These are phyloP conservation scores for Ilex asprella DNA, from an alignment of 257 asterid species.

Conservation along the genomic window DNA sequence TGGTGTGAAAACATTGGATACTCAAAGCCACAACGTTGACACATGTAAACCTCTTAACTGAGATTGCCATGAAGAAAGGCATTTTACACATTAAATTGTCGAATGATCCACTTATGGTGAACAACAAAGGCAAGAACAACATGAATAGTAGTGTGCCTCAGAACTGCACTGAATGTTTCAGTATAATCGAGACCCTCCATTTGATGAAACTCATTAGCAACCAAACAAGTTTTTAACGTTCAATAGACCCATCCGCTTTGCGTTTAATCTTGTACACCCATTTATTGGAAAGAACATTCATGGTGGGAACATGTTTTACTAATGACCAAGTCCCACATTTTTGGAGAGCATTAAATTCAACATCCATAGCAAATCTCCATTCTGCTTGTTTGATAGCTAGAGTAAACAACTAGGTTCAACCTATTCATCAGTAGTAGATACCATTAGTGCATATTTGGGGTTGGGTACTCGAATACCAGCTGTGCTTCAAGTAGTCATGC, in stretches of 20 bases:
- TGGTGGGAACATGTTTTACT: neutral
- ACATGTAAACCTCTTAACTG: neutral
- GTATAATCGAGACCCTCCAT: neutral
- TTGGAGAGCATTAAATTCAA: neutral
- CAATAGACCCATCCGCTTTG: neutral
- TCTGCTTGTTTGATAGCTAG: neutral
- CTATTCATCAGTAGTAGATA: too few relatives aligned
- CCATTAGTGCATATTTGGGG: too few relatives aligned
- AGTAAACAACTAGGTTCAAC: too few relatives aligned
- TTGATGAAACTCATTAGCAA: neutral
- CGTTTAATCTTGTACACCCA: neutral
- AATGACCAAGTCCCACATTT: neutral
- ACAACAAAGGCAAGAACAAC: neutral
- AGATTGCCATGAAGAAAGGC: neutral
- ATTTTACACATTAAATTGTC: neutral
- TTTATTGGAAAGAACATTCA: neutral
- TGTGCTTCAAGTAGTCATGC: too few relatives aligned
- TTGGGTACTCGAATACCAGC: too few relatives aligned
- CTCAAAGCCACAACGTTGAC: neutral
- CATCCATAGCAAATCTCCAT: neutral
- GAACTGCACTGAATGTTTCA: neutral
- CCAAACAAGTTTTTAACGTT: neutral
- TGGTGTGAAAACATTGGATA: neutral
- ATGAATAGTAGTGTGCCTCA: neutral
- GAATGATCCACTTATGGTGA: neutral